A percentile compares a stretch with the other conserved stretches of the same genome.
These are phyloP conservation scores for Solanum tacnaense DNA, from an alignment of 257 asterid species.

Conservation along the genomic window DNA sequence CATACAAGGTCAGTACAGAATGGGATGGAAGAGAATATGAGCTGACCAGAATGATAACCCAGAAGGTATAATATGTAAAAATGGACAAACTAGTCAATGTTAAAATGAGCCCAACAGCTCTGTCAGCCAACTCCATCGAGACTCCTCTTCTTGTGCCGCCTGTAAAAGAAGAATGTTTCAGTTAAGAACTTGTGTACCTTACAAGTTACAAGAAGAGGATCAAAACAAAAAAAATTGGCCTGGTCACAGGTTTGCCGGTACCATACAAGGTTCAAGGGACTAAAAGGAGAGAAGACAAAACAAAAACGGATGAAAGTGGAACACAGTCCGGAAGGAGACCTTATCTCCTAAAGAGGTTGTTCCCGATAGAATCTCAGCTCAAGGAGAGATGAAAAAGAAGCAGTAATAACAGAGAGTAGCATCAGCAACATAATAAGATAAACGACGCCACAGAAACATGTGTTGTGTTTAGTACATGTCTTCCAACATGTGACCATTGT, in stretches of 20 bases:
- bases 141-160: background rate
- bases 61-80: constrained; percentile 84
- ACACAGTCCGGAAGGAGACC: background rate
- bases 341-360: background rate
- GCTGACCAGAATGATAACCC: constrained; percentile 88
- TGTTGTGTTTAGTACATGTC: background rate
- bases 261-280: background rate
- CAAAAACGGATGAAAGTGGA: background rate
- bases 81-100: constrained; percentile 65
- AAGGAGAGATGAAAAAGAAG: background rate
- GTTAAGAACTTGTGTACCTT: background rate
- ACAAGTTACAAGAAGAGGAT: background rate
- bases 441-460: background rate
- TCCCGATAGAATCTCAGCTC: background rate
- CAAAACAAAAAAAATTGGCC: background rate
- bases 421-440: background rate
- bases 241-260: background rate
- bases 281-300: background rate
- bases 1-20: background rate
- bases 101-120: constrained; percentile 65
- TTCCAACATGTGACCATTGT: background rate
- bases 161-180: background rate
- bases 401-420: background rate
- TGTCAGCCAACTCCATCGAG: constrained; percentile 68
- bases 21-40: background rate